Conservation (phyloP, 768 basidiomycete species). For the Phallus indusiatus region DNA sequence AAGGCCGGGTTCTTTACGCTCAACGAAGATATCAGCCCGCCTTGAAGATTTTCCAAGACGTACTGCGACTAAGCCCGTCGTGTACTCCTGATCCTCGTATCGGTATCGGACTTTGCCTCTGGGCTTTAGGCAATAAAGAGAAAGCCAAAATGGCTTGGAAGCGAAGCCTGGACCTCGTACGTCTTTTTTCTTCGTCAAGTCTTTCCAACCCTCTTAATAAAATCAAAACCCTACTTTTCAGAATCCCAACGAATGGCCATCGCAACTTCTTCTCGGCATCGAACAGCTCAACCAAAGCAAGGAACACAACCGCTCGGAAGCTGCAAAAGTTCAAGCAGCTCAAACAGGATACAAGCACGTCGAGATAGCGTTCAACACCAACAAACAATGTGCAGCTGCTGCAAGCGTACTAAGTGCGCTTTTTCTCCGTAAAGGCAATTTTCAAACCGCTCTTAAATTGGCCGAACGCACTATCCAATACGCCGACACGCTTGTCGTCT, state of each 20-base stretch:
- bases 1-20: constrained; percentile 82
- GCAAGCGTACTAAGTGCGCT: constrained; percentile 78
- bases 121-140: constrained; percentile 76
- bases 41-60: constrained; percentile 77
- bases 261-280: constrained; percentile 75
- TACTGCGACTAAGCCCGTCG: constrained; percentile 64
- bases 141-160: constrained; percentile 89
- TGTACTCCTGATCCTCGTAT: constrained; percentile 90
- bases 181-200: too few species aligned
- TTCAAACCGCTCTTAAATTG: constrained; percentile 73
- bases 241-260: constrained; percentile 74
- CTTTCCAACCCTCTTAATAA: too few species aligned
- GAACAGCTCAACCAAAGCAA: constrained; percentile 84
- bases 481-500: constrained; percentile 75
- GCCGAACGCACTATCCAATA: constrained; percentile 93
- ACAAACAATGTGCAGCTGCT: constrained; percentile 68
- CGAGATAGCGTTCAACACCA: constrained; percentile 69
- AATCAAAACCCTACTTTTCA: constrained; percentile 22
- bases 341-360: constrained; percentile 58
- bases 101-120: constrained; percentile 90
- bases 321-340: constrained; percentile 53
- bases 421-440: constrained; percentile 62
- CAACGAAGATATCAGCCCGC: constrained; percentile 69
- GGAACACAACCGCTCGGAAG: constrained; percentile 49
- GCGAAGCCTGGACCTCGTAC: constrained; percentile 73